Evolutionary conservation across 2,329 filamentous ascomycete genomes (phyloP), one percentile per base, ranked within the genome.

Genomic region (Ophiostoma ulmi): DNA sequence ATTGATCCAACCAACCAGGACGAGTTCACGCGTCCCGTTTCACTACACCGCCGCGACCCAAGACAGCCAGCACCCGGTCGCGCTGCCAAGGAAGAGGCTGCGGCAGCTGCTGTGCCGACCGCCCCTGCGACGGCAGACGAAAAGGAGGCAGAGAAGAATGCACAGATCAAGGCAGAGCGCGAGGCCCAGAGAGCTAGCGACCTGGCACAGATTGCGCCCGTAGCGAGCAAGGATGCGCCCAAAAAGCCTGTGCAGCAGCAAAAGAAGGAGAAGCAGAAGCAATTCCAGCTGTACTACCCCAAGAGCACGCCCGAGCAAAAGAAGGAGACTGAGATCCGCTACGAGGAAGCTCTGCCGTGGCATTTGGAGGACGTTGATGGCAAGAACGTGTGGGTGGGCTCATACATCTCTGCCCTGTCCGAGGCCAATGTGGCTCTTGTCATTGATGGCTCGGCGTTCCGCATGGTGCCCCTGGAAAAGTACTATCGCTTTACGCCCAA

Each of bases 301-400:
- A 91, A 96, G 71, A 86, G 86, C 70, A 85, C 86, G 6, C 93
- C 94, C 76, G 93, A 94, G 77, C 94, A 81, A 82, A 95, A 86
- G 85, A 96, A 85, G 82, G 85, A 88, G 71, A 84, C 85, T 0
- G 87, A 88, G 71, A 88, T 88, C 80, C 90, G 94, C 73, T 99
- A 98, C 75, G 95, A 98, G 78, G 95, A 99, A 79, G 93, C 94
- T 4, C 83, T 97, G 68, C 95, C 95, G 6, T 99, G 95, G 95
- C 94, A 97, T 78, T 80, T 99, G 48, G 95, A 99, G 78, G 95
- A 99, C 78, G 96, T 94, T 58, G 94, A 99, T 76, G 93, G 93
- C 74, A 97, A 94, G 79, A 94, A 97, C 76, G 91, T 92, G 2
- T 98, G 94, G 93, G 90, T 95, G 44, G 95, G 94, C 64, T 91